These are phyloP conservation scores for Oxytropis ochrocephala DNA, from an alignment of 306 rosid genomes.

Conservation along the genomic window DNA sequence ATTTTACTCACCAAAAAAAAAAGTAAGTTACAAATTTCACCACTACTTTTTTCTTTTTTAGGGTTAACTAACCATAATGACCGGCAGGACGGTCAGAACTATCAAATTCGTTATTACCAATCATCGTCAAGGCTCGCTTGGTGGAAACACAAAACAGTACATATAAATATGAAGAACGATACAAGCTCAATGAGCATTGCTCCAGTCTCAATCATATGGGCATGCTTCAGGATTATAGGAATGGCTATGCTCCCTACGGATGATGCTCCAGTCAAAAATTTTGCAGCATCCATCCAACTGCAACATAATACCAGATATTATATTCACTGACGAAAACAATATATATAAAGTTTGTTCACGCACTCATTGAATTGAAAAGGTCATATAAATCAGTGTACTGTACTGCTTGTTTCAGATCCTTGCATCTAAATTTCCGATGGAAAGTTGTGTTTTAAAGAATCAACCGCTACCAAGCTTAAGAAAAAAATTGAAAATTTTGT, in stretches of 20 bases:
- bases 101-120: constrained; percentile 44
- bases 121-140: constrained; percentile 94
- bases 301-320: constrained; percentile 16
- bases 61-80: constrained; percentile 4
- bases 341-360: neutral
- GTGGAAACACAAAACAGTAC: constrained; percentile 88
- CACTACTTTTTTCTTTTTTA: constrained; percentile 1
- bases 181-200: constrained; percentile 93
- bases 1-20: too few species aligned
- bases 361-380: neutral
- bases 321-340: neutral
- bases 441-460: too few species aligned
- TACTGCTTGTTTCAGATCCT: too few species aligned
- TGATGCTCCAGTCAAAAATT: constrained; percentile 93
- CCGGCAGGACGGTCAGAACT: constrained; percentile 4
- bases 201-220: constrained; percentile 86
- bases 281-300: constrained; percentile 97
- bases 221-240: constrained; percentile 88
- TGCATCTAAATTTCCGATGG: too few species aligned
- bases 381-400: neutral
- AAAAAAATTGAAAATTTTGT: too few species aligned
- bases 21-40: neutral
- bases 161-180: constrained; percentile 84
- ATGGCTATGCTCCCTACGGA: constrained; percentile 85
- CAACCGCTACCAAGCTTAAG: too few species aligned